These are phyloP conservation scores for Cryptococcus sp. DNA, from an alignment of 1,284 basidiomycete genomes.

Conservation along the genomic window DNA sequence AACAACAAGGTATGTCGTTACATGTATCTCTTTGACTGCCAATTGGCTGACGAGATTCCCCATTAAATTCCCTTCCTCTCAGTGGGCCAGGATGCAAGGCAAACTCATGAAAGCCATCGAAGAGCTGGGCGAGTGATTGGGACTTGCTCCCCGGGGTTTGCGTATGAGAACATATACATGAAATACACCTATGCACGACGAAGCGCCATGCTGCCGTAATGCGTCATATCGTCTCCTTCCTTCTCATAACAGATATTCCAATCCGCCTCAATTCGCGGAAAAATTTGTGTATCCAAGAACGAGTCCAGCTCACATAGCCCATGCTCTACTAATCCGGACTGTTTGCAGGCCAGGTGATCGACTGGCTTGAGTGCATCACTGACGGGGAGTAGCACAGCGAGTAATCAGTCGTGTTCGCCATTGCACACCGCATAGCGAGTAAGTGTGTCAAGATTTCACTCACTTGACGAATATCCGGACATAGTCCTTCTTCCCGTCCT, in stretches of 20 bases:
- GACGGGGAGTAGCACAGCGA: not conserved
- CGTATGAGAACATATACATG: too few relatives aligned
- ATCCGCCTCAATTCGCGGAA: slow-evolving; percentile 64
- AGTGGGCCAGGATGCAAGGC: slow-evolving; percentile 35
- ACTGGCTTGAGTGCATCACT: slow-evolving; percentile 36
- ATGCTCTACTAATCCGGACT: slow-evolving; percentile 60
- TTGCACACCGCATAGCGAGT: not conserved
- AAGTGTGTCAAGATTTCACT: slow-evolving; percentile 12
- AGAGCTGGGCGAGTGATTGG: slow-evolving; percentile 24
- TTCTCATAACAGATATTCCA: slow-evolving; percentile 35
- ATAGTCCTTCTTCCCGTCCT: slow-evolving; percentile 36
- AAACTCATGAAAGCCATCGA: slow-evolving; percentile 34
- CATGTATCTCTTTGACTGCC: not conserved
- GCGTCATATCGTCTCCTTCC: not conserved
- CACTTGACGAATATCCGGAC: slow-evolving; percentile 49
- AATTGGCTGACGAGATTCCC: not conserved
- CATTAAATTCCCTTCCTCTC: not conserved
- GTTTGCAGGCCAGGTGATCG: slow-evolving; percentile 59
- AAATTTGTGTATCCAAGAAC: slow-evolving; percentile 72
- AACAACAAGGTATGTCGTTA: slow-evolving; percentile 29
- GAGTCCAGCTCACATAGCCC: slow-evolving; percentile 66
- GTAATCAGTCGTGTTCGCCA: not conserved
- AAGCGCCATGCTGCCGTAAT: not conserved
- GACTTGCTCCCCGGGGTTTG: too few relatives aligned
- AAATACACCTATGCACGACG: not conserved